Conservation (phyloP, 768 basidiomycete species). For the Krasilnikovozyma curviuscula region DNA sequence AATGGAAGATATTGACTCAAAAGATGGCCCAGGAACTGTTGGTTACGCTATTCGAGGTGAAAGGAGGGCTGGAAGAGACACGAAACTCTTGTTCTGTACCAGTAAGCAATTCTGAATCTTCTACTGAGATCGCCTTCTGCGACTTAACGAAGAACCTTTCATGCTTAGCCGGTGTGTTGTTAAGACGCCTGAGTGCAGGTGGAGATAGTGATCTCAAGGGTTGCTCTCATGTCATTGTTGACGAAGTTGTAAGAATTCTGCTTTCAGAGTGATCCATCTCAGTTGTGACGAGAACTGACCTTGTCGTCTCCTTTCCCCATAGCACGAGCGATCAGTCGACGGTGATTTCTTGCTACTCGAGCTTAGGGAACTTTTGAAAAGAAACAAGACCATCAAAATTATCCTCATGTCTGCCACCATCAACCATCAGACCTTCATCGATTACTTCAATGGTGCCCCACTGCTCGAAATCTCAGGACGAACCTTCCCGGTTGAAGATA, state of each 20-base stretch:
- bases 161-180: constrained; percentile 81
- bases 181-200: constrained; percentile 54
- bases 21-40: constrained; percentile 38
- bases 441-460: constrained; percentile 66
- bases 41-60: constrained; percentile 85
- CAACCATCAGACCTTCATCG: constrained; percentile 64
- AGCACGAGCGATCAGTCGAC: constrained; percentile 80
- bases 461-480: constrained; percentile 66
- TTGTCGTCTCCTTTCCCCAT: constrained; percentile 26
- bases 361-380: constrained; percentile 50
- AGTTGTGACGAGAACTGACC: background rate
- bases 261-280: background rate
- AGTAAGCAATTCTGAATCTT: too few relatives aligned
- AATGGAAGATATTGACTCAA: constrained; percentile 35
- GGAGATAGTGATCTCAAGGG: constrained; percentile 42
- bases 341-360: constrained; percentile 75
- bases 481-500: constrained; percentile 54
- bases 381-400: constrained; percentile 50
- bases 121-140: too few relatives aligned
- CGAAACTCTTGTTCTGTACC: constrained; percentile 73
- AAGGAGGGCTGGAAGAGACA: constrained; percentile 42
- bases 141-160: too few relatives aligned
- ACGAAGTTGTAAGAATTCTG: constrained; percentile 42
- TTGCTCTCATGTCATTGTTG: constrained; percentile 70
- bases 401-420: constrained; percentile 58